These are phyloP conservation scores for Aspergillus quadrilineatus DNA, from an alignment of 2,329 filamentous ascomycete species.

Conservation along the genomic window DNA sequence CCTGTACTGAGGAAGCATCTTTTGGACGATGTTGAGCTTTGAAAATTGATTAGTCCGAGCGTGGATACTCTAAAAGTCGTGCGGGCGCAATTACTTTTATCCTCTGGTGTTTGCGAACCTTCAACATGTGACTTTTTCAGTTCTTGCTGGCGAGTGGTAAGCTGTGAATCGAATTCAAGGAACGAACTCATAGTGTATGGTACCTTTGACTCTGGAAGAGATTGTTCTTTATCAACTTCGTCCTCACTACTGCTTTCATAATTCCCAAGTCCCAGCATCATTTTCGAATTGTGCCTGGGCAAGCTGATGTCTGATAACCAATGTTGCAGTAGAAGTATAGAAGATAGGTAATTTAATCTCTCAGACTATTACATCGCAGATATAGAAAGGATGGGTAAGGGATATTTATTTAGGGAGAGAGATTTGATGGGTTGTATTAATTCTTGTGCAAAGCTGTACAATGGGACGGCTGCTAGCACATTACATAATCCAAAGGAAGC, in stretches of 20 bases:
- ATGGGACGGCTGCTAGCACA: not conserved
- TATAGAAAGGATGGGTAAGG: no score
- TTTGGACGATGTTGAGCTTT: conserved; percentile 6
- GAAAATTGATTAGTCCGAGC: not conserved
- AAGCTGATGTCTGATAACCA: no score
- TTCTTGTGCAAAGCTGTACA: no score
- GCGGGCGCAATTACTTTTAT: conserved; percentile 11
- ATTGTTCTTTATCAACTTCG: conserved; percentile 28
- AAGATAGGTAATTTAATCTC: no score
- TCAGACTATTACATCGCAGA: no score
- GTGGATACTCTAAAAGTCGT: not conserved
- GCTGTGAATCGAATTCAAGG: conserved; percentile 9
- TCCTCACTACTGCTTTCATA: conserved; percentile 50
- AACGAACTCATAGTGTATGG: not conserved
- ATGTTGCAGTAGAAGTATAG: no score
- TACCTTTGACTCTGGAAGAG: conserved; percentile 25
- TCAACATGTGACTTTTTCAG: conserved; percentile 6
- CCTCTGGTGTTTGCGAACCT: not conserved
- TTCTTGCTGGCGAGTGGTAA: conserved; percentile 13
- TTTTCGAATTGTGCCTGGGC: conserved; percentile 1
- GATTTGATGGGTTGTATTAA: no score
- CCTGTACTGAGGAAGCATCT: not conserved
- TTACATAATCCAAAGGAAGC: conserved; percentile 42
- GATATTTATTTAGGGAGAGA: no score
- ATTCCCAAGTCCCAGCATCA: conserved; percentile 42